These are phyloP conservation scores for Trametes villosa DNA, from an alignment of 768 basidiomycete genomes.

Conservation along the genomic window DNA sequence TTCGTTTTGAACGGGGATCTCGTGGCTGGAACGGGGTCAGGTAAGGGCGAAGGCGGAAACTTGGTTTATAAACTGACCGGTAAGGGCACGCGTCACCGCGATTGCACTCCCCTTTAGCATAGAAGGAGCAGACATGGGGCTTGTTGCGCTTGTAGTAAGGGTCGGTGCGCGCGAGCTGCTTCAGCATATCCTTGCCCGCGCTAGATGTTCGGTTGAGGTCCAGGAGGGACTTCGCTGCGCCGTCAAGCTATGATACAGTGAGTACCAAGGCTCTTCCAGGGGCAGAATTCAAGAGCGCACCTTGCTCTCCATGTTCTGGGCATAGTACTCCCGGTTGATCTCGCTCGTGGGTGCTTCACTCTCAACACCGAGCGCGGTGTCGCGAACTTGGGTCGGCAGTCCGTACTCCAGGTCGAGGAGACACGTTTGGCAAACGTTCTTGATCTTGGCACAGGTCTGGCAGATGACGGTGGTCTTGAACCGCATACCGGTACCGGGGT, in stretches of 20 bases:
- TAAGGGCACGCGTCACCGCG: slow-evolving; percentile 94
- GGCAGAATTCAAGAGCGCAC: slow-evolving; percentile 43
- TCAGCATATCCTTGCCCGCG: slow-evolving; percentile 96
- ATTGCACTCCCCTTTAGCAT: slow-evolving; percentile 91
- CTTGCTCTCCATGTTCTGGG: slow-evolving; percentile 89
- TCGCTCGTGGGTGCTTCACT: slow-evolving; percentile 95
- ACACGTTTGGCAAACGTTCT: slow-evolving; percentile 98
- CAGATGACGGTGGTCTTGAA: slow-evolving; percentile 98
- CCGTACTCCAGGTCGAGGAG: slow-evolving; percentile 95
- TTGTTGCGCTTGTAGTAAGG: slow-evolving; percentile 97
- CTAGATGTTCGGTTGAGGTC: slow-evolving; percentile 65
- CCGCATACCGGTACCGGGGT: slow-evolving; percentile 89
- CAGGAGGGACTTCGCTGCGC: slow-evolving; percentile 67
- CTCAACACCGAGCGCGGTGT: slow-evolving; percentile 86
- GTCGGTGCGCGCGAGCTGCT: slow-evolving; percentile 91
- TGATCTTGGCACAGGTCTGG: slow-evolving; percentile 95
- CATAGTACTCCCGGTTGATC: slow-evolving; percentile 94
- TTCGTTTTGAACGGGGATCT: slow-evolving; percentile 82
- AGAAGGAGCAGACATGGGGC: slow-evolving; percentile 95
- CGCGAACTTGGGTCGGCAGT: slow-evolving; percentile 94
- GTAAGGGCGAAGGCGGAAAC: background rate
- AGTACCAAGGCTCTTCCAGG: background rate
- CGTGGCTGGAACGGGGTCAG: slow-evolving; percentile 62
- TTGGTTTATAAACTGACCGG: slow-evolving; percentile 45
- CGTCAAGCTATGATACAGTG: slow-evolving; percentile 58